Conservation (phyloP, 202 grass and related monocot species). For the Musa balbisiana region DNA sequence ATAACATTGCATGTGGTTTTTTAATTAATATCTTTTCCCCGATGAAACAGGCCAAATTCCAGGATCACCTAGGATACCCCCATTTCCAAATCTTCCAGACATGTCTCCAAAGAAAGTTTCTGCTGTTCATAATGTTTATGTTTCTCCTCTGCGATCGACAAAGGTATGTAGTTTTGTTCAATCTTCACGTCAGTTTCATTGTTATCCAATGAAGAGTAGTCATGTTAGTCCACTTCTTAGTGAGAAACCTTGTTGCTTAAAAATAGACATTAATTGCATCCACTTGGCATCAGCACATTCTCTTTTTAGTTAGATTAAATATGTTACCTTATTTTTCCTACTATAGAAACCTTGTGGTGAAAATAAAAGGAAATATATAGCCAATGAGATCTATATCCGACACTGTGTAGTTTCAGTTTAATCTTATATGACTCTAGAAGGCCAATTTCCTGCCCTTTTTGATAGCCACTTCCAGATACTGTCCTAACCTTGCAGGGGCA, state of each 20-base stretch:
- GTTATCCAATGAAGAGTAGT: neutral
- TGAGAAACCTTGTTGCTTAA: neutral
- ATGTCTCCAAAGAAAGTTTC: conserved; percentile 99
- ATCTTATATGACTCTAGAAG: too few species aligned
- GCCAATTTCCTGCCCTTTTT: too few species aligned
- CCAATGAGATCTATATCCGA: too few species aligned
- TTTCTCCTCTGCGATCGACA: conserved; percentile 67
- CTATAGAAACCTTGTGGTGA: too few species aligned
- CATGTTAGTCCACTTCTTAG: neutral
- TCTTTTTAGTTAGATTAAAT: neutral
- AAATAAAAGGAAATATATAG: too few species aligned
- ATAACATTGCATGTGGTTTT: neutral
- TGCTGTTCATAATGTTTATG: conserved; percentile 87
- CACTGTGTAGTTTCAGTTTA: too few species aligned
- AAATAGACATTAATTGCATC: too few species aligned
- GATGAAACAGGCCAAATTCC: conserved; percentile 48
- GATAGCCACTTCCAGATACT: too few species aligned
- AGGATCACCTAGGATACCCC: conserved; percentile 70
- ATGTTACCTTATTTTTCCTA: neutral
- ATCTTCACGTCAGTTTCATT: neutral
- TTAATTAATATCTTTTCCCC: conserved; percentile 25
- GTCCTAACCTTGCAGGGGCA: too few species aligned
- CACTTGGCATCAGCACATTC: too few species aligned
- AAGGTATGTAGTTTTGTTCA: conserved; percentile 39
- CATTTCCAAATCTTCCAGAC: conserved; percentile 91